phyloP scores from a whole-genome alignment of 768 basidiomycete species.

The Suillus luteus region DNA sequence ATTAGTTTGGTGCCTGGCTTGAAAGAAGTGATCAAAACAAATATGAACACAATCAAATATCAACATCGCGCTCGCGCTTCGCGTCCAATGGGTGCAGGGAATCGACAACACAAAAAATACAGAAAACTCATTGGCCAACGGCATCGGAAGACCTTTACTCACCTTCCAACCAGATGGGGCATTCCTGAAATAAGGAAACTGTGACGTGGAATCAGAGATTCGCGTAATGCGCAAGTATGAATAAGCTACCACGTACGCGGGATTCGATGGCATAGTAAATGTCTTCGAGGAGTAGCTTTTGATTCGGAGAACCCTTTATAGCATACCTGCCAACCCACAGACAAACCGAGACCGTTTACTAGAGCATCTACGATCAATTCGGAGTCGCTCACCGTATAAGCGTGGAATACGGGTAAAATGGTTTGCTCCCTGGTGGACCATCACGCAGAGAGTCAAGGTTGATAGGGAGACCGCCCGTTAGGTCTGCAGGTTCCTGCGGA shows the following conservation, averaged over 20 bases:
- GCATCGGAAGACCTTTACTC: slow-evolving; percentile 31
- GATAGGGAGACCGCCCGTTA: slow-evolving; percentile 82
- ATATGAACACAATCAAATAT: slow-evolving; percentile 61
- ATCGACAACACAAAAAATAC: slow-evolving; percentile 6
- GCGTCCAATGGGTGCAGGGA: slow-evolving; percentile 15
- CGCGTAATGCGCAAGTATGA: slow-evolving; percentile 6
- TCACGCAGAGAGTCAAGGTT: slow-evolving; percentile 86
- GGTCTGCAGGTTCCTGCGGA: slow-evolving; percentile 75
- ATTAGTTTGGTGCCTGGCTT: slow-evolving; percentile 34
- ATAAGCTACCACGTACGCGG: slow-evolving; percentile 52
- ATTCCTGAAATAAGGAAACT: slow-evolving; percentile 89
- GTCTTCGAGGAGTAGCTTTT: slow-evolving; percentile 83
- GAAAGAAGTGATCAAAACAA: slow-evolving; percentile 48
- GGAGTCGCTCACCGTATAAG: slow-evolving; percentile 71
- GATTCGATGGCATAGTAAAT: slow-evolving; percentile 93
- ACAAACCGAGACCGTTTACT: slow-evolving; percentile 9
- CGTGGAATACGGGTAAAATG: slow-evolving; percentile 90
- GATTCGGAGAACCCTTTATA: slow-evolving; percentile 88
- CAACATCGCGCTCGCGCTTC: slow-evolving; percentile 61
- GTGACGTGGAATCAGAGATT: slow-evolving; percentile 19
- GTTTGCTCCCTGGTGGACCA: slow-evolving; percentile 86
- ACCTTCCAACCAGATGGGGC: slow-evolving; percentile 94
- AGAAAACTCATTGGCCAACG: slow-evolving; percentile 3
- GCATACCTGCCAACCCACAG: slow-evolving; percentile 60
- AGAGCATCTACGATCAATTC: slow-evolving; percentile 9